Evolutionary conservation across 2,329 filamentous ascomycete species (phyloP), one percentile per base, ranked within the genome.

Genomic region (Aureobasidium pullulans): DNA sequence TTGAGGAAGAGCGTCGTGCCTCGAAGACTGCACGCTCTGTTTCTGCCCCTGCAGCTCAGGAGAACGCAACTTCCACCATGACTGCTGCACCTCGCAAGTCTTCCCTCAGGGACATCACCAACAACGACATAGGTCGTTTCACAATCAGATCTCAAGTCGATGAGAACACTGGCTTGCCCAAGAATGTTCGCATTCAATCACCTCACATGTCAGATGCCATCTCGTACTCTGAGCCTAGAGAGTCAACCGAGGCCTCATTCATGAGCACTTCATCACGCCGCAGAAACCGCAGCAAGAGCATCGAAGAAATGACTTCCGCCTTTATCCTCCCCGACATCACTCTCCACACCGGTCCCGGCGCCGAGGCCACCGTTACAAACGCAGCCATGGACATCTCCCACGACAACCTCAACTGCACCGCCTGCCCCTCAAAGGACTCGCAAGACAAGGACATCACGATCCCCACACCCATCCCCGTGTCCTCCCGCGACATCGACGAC

Each of bases 301-400:
- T 77, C 29, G 81, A 84, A 60, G 69, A 67, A 13, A 66, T 68
- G 60, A 86, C 83, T 6, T 86, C 83, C 3, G 83, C 82, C 6
- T 85, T 85, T 67, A 85, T 86, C 63, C 71, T 86, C 6, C 83
- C 83, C 10, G 83, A 86, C 64, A 83, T 86, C 64, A 85, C 83
- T 19, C 71, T 85, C 46, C 67, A 68, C 67, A 67, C 64, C 57
- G 23, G 54, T 23, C 42, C 54, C 10, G 54, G 54, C 15, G 54
- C 43, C 5, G 19, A 37, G 29, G 54, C 54, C n/a, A 49, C 43
- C 40, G 39, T 61, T 58, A 56, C 57, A 13, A 62, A 59, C 56
- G 56, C 53, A 43, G 63, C 66, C 43, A 66, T 60, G 6, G 60
- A 65, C 32, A 57, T 65, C 62, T 63, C 75, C 31, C 81, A 83